Percentiles rank a stretch among this genome's conserved stretches.
Evolutionary conservation across 2,329 filamentous ascomycete species (phyloP).

Genomic region (Fusarium circinatum): DNA sequence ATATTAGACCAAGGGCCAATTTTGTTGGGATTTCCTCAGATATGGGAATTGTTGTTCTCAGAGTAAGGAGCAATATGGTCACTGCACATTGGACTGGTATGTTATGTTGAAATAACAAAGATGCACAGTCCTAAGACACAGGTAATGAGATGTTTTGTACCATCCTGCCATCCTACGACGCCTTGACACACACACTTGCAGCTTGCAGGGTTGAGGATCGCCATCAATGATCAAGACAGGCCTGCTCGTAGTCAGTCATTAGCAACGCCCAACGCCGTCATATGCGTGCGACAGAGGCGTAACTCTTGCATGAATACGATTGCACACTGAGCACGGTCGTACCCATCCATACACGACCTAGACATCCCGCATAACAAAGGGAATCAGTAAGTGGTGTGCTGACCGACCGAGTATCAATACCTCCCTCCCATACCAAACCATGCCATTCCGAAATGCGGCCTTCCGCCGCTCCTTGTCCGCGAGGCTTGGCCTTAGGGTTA

Average conservation of each 20-base stretch:
- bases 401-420: slow-evolving; percentile 7
- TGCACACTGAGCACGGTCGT: slow-evolving; percentile 21
- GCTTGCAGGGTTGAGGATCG: slow-evolving; percentile 3
- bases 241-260: neutral
- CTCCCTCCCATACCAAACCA: neutral
- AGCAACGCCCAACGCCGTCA: slow-evolving; percentile 6
- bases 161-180: neutral
- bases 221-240: slow-evolving; percentile 3
- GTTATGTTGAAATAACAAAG: slow-evolving; percentile 1
- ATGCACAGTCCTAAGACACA: slow-evolving; percentile 15
- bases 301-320: slow-evolving; percentile 20
- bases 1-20: neutral
- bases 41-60: slow-evolving; percentile 1
- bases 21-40: slow-evolving; percentile 23
- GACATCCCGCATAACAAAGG: slow-evolving; percentile 8
- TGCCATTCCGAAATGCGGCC: slow-evolving; percentile 20
- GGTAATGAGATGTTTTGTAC: slow-evolving; percentile 4
- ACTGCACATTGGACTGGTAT: neutral
- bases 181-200: neutral
- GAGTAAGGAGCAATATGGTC: neutral
- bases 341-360: slow-evolving; percentile 4
- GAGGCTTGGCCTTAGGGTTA: slow-evolving; percentile 17
- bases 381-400: slow-evolving; percentile 13
- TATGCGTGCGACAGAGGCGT: slow-evolving; percentile 23
- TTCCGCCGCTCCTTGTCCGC: slow-evolving; percentile 23